Evolutionary conservation across 805 yeast species (phyloP), one percentile per base, ranked within the genome.

Genomic region (Ogataea paradorogensis): DNA sequence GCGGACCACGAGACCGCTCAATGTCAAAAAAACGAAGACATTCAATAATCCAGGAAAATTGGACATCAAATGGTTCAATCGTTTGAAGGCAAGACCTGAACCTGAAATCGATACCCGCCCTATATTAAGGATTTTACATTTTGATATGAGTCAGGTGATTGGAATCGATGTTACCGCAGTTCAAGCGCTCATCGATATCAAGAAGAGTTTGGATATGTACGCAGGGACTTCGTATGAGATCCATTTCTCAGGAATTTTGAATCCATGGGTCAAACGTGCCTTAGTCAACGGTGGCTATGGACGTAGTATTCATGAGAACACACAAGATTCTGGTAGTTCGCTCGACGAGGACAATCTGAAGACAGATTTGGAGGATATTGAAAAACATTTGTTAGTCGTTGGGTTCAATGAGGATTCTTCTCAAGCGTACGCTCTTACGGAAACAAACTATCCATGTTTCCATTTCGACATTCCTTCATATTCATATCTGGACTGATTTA

Each of bases 1-100:
- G 58, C 60, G 65, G 30, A 40, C 56, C 8, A 85, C 95, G 1
- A 73, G 73, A 51, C 74, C 84, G 37, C 89, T 89, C 21, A 57
- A 35, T 61, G 52, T 41, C 56, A 68, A 51, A 50, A 68, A 42
- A 55, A 66, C 21, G 79, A 84, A 30, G 82, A 82, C 95, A 14
- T 90, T 96, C 95, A 89, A 89, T 58, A 91, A 89, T 55, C 89
- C 89, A 10, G 95, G 95, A 47, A 85, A 73, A 28, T 64, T 72
- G 46, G 59, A 55, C 31, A 63, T 69, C 59, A 61, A 51, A 5
- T 50, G 68, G 48, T 36, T 39, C 33, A 43, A 35, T 43, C 52
- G 18, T 46, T 7, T 27, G 20, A 42, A 7, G 44, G 45, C 35
- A 34, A 51, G 45, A 8, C 48, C 37, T 4, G 59, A 52, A 8